These are phyloP conservation scores for Calonectria pauciramosa DNA, from an alignment of 2,329 filamentous ascomycete genomes.

Conservation along the genomic window DNA sequence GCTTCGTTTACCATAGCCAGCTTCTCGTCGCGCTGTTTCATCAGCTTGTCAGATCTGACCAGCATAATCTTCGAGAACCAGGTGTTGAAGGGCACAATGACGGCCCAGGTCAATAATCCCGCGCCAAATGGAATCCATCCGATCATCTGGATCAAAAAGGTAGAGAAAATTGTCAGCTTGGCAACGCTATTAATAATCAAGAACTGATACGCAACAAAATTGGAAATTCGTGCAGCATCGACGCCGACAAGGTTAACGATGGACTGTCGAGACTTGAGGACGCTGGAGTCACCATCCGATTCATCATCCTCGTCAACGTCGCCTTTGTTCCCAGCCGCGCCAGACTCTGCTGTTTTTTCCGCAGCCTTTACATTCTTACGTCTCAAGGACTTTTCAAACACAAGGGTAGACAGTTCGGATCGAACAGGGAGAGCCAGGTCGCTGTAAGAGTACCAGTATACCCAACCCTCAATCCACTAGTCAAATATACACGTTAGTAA, in stretches of 20 bases:
- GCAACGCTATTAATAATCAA: conserved; percentile 73
- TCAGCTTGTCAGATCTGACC: conserved; percentile 75
- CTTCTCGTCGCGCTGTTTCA: conserved; percentile 83
- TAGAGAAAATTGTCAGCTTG: conserved; percentile 75
- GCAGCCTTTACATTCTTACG: conserved; percentile 82
- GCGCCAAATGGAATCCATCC: conserved; percentile 78
- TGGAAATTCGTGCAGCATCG: conserved; percentile 77
- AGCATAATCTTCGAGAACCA: conserved; percentile 76
- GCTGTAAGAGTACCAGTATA: conserved; percentile 76
- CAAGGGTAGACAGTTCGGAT: conserved; percentile 77
- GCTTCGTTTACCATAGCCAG: conserved; percentile 83
- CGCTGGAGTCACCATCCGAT: conserved; percentile 48
- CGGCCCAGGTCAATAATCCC: conserved; percentile 73
- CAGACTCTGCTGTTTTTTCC: conserved; percentile 59
- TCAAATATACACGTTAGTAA: not conserved
- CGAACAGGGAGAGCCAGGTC: conserved; percentile 76
- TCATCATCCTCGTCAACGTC: conserved; percentile 69
- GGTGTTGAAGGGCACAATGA: conserved; percentile 78
- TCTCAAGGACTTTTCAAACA: conserved; percentile 83
- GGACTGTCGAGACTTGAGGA: conserved; percentile 70
- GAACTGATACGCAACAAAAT: conserved; percentile 77
- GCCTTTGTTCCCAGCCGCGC: conserved; percentile 51
- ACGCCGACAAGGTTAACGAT: conserved; percentile 86
- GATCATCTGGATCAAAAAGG: conserved; percentile 77
- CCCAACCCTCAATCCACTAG: conserved; percentile 73